Evolutionary conservation across 305 asterid species (phyloP), one percentile per base, ranked within the genome.

Genomic region (Stenogyne calaminthoides): DNA sequence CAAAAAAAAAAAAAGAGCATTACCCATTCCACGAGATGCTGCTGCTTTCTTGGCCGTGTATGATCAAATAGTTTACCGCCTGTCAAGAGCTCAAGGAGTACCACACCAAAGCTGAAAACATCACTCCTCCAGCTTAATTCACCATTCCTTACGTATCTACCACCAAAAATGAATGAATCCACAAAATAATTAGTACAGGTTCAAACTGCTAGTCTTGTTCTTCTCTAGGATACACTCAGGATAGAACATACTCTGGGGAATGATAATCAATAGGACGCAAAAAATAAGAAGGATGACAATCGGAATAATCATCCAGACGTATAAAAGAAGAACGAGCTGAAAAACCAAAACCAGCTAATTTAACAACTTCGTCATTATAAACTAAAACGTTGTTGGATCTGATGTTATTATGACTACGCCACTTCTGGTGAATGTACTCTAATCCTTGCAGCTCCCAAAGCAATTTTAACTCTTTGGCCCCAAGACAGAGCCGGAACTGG

Each of bases 11-110:
- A 25, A 2, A 1, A 25, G 29, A 25, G 29, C 3, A 25, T 25
- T 25, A 61, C 91, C 91, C 91, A 84, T 76, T 78, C 80, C 67
- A 84, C 85, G 34, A 80, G 81, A 72, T 80, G 67, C 46, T 78
- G 84, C 34, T 83, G 82, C 40, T 84, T 82, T 25, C 84, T 80
- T 10, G 90, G 88, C 69, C 64, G 74, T 2, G 80, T 80, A 62
- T 73, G 83, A 32, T 32, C 16, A 37, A 0, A 34, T 47, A 84
- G 85, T 69, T 74, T 85, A 56, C 39, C 9, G 46, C 80, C 78
- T 7, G 68, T 42, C 40, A 65, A 7, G 66, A 74, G 74, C 34
- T 69, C 76, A 18, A 76, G 42, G 34, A 73, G 66, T 14, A 73
- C 19, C 34, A 69, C 60, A 6, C 84, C 81, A 4, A 80, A 73